Conservation (phyloP, 257 asterid genomes). For the Fraxinus americana region DNA sequence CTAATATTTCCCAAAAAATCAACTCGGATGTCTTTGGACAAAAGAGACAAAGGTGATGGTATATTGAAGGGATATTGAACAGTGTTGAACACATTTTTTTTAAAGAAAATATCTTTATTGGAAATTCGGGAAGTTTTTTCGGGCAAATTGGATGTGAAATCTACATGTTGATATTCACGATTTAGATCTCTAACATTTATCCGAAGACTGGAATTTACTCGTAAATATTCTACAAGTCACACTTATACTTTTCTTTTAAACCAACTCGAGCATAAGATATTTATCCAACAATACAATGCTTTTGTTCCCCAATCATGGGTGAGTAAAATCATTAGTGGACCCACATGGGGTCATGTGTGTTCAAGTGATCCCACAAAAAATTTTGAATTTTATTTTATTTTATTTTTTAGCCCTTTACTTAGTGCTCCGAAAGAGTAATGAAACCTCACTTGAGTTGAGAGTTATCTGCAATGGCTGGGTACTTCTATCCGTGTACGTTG, state of each 20-base stretch:
- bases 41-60: neutral
- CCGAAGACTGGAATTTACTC: neutral
- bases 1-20: conserved; percentile 35
- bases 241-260: too few species aligned
- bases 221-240: neutral
- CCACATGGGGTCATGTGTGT: too few species aligned
- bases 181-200: neutral
- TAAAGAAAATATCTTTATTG: neutral
- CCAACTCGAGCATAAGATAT: neutral
- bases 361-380: too few species aligned
- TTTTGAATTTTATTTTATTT: too few species aligned
- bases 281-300: neutral
- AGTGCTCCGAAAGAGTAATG: too few species aligned
- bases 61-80: neutral
- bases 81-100: neutral
- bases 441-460: too few species aligned
- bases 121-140: neutral
- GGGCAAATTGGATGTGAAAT: neutral
- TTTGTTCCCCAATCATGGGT: neutral
- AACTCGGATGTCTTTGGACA: conserved; percentile 4
- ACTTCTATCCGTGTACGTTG: too few species aligned
- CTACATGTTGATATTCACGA: neutral
- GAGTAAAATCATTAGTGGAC: too few species aligned
- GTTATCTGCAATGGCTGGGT: too few species aligned
- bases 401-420: too few species aligned